Conservation (phyloP, 345 rosid species). For the Populus davidiana region DNA sequence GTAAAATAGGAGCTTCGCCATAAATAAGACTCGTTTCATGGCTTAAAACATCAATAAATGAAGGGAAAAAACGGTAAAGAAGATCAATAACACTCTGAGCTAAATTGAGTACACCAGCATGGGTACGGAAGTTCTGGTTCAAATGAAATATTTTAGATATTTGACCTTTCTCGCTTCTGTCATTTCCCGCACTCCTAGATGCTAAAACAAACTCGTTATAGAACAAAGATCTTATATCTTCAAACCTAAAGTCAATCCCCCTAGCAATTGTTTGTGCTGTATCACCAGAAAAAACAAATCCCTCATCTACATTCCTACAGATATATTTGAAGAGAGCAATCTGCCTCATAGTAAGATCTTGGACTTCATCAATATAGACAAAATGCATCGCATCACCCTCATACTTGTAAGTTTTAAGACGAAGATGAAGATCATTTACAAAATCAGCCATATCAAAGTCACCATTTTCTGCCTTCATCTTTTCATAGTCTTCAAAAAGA, state of each 20-base stretch:
- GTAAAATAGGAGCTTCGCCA: constrained; percentile 52
- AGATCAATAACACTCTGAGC: constrained; percentile 53
- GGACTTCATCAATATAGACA: constrained; percentile 63
- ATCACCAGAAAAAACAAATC: constrained; percentile 54
- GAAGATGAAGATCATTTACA: constrained; percentile 49
- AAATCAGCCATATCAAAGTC: constrained; percentile 61
- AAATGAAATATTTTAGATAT: constrained; percentile 36
- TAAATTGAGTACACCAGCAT: constrained; percentile 45
- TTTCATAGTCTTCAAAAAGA: constrained; percentile 42
- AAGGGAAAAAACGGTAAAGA: constrained; percentile 41
- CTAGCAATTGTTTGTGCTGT: constrained; percentile 48
- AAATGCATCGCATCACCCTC: constrained; percentile 39
- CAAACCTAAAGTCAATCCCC: constrained; percentile 51
- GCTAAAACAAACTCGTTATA: constrained; percentile 37
- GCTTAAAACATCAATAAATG: constrained; percentile 32
- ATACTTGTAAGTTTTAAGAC: constrained; percentile 28
- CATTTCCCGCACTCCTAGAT: constrained; percentile 10
- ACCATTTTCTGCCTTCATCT: constrained; percentile 34
- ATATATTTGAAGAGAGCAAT: constrained; percentile 45
- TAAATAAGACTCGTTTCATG: constrained; percentile 38
- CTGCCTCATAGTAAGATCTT: constrained; percentile 59
- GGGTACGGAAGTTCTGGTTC: constrained; percentile 55
- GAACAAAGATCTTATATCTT: constrained; percentile 48
- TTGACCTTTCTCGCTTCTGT: constrained; percentile 31
- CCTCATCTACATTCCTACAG: constrained; percentile 41